Conservation (phyloP, 768 basidiomycete species). For the Kwoniella botswanensis region DNA sequence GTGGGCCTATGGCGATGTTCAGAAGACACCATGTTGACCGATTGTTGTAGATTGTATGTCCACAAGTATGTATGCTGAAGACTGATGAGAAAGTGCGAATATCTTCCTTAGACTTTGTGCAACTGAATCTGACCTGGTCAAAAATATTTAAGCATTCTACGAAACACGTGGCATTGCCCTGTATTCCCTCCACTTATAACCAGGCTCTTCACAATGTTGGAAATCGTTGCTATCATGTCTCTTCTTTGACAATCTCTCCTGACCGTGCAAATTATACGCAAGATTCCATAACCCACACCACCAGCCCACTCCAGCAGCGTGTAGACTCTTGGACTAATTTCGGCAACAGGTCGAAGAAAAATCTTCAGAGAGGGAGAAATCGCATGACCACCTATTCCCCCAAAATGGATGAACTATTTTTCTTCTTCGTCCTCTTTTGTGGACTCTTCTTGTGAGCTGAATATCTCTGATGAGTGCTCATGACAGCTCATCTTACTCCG, state of each 20-base stretch:
- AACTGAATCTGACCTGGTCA: neutral
- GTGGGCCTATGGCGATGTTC: conserved; percentile 76
- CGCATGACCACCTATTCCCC: too few relatives aligned
- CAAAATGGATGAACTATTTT: conserved; percentile 49
- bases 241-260: too few relatives aligned
- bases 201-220: neutral
- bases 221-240: too few relatives aligned
- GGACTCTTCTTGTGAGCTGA: conserved; percentile 42
- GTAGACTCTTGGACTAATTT: too few relatives aligned
- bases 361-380: too few relatives aligned
- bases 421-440: conserved; percentile 46
- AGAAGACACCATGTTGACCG: conserved; percentile 22
- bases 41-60: too few relatives aligned
- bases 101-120: neutral
- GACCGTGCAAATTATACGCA: too few relatives aligned
- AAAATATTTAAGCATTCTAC: conserved; percentile 14
- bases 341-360: too few relatives aligned
- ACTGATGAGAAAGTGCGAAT: too few relatives aligned
- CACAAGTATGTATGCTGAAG: neutral
- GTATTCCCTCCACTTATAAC: conserved; percentile 15
- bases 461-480: neutral
- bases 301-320: too few relatives aligned
- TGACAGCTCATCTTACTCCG: neutral
- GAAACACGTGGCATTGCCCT: conserved; percentile 22
- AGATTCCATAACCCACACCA: too few relatives aligned